Conservation (phyloP, 2,329 filamentous ascomycete species). For the Ophiocordyceps sinensis region DNA sequence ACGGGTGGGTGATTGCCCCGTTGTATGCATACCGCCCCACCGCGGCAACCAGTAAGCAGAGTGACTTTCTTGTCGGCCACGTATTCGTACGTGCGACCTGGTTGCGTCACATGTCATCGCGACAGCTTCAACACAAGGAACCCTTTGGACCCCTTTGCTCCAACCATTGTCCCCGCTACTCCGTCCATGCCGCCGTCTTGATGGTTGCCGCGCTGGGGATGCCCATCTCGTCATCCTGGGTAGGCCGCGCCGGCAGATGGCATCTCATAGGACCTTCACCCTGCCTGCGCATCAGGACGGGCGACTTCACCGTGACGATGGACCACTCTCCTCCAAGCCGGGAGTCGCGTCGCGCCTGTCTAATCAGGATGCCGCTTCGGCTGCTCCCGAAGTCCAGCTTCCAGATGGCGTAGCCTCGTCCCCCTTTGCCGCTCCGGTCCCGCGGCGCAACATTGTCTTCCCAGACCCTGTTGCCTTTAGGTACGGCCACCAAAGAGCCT, state of each 20-base stretch:
- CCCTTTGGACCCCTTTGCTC: background rate
- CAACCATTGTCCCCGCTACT: background rate
- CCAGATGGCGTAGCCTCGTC: constrained; percentile 5
- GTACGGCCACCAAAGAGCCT: constrained; percentile 17
- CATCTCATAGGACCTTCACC: constrained; percentile 4
- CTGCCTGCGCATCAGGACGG: constrained; percentile 4
- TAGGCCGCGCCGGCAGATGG: constrained; percentile 2
- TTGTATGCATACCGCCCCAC: no score
- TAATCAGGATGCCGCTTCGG: constrained; percentile 1
- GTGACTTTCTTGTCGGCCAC: no score
- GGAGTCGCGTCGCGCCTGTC: background rate
- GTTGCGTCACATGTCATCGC: constrained; percentile 4
- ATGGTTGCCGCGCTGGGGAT: constrained; percentile 1
- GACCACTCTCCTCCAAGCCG: background rate
- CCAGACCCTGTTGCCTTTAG: constrained; percentile 44
- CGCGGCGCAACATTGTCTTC: constrained; percentile 35
- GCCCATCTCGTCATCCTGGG: constrained; percentile 1
- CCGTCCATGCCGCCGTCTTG: background rate
- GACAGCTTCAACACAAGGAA: background rate
- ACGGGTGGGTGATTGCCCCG: no score
- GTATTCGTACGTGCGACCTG: background rate
- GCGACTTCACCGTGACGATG: constrained; percentile 3
- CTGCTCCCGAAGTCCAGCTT: background rate
- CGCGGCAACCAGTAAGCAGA: no score
- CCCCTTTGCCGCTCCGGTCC: constrained; percentile 10